Percentiles rank a stretch among this genome's conserved stretches.
Evolutionary conservation across 345 rosid genomes (phyloP).

Genomic region (Rhodomyrtus tomentosa): DNA sequence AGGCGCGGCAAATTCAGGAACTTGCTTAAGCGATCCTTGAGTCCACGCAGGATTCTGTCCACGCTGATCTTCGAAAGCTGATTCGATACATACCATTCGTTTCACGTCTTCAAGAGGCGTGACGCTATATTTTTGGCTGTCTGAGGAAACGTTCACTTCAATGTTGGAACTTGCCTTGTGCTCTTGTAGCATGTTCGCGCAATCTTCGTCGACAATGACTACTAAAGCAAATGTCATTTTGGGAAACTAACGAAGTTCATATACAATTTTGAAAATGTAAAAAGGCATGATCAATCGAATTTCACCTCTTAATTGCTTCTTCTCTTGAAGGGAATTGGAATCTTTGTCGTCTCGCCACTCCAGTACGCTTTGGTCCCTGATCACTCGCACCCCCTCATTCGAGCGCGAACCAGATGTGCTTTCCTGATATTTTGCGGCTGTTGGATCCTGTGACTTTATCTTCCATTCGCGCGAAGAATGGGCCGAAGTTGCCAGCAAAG

Average conservation of each 20-base stretch:
- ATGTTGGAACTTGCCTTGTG: background rate
- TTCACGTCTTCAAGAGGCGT: background rate
- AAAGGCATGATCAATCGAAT: background rate
- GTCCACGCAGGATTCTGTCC: slow-evolving; percentile 1
- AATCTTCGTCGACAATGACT: background rate
- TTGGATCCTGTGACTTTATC: slow-evolving; percentile 21
- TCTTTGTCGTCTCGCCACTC: background rate
- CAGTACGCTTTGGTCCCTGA: background rate
- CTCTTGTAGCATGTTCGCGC: background rate
- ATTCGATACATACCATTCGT: background rate
- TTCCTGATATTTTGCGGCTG: slow-evolving; percentile 8
- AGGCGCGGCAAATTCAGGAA: background rate
- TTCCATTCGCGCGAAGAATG: slow-evolving; percentile 6
- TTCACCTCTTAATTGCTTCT: background rate
- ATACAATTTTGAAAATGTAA: background rate
- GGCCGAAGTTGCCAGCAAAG: slow-evolving; percentile 21
- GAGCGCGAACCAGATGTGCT: background rate
- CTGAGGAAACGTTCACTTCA: background rate
- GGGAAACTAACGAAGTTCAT: background rate
- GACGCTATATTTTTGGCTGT: background rate
- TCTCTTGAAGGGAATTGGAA: background rate
- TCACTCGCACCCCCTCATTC: background rate
- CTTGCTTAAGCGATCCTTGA: slow-evolving; percentile 10
- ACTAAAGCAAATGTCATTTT: background rate
- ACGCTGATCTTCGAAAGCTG: slow-evolving; percentile 7